phyloP scores from a whole-genome alignment of 306 rosid genomes.

The Cucumis melo region DNA sequence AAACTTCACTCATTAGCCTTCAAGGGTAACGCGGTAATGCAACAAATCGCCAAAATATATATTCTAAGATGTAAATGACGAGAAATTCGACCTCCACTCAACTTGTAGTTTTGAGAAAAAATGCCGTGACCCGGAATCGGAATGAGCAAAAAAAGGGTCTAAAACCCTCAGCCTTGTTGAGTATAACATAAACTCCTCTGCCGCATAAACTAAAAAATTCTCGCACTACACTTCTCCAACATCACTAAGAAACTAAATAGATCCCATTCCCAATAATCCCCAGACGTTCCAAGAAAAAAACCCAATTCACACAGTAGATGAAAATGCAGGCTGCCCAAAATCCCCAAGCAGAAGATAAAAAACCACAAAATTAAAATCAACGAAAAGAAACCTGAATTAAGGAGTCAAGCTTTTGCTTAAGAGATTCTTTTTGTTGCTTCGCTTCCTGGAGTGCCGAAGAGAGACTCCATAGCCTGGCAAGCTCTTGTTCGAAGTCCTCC shows the following conservation, averaged over 20 bases:
- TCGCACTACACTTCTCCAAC: background rate
- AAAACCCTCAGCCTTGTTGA: background rate
- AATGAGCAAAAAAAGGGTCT: background rate
- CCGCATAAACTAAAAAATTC: background rate
- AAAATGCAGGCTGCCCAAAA: background rate
- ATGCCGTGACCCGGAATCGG: background rate
- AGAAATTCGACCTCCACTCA: background rate
- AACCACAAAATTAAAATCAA: background rate
- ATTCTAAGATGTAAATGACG: background rate
- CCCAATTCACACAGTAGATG: background rate
- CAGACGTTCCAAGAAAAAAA: background rate
- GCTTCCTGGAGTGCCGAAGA: slow-evolving; percentile 61
- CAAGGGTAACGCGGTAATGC: background rate
- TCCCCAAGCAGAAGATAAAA: background rate
- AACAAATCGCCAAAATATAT: background rate
- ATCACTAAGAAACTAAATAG: background rate
- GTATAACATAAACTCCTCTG: background rate
- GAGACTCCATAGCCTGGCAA: slow-evolving; percentile 67
- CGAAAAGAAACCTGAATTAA: background rate
- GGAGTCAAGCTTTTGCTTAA: slow-evolving; percentile 40
- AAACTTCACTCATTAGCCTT: background rate
- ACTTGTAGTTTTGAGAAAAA: background rate
- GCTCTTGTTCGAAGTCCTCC: slow-evolving; percentile 83
- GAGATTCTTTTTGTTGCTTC: slow-evolving; percentile 41
- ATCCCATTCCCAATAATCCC: background rate